Evolutionary conservation across 2,329 filamentous ascomycete species (phyloP).

Genomic region (Aureobasidium sp.): DNA sequence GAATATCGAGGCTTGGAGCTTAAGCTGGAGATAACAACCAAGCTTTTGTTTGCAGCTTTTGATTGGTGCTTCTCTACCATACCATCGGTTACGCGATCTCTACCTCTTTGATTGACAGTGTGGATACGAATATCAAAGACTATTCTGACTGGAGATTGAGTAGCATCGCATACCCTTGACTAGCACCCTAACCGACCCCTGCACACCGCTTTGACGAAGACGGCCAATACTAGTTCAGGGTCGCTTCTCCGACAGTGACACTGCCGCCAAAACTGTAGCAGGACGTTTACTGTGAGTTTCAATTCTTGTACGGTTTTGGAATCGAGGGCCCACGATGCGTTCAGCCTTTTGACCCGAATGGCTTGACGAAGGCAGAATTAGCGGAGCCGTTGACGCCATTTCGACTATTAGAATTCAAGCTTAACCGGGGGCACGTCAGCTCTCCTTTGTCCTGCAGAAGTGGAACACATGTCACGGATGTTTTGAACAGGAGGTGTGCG

Average conservation of each 20-base stretch:
- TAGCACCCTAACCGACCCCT: not conserved
- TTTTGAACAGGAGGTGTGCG: not conserved
- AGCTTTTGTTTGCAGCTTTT: not conserved
- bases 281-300: slow-evolving; percentile 1
- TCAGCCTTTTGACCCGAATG: slow-evolving; percentile 10
- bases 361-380: not conserved
- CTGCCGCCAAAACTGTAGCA: not conserved
- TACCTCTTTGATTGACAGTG: not conserved
- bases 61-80: slow-evolving; percentile 1
- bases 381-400: slow-evolving; percentile 11
- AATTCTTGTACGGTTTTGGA: not conserved
- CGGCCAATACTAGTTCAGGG: not conserved
- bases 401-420: slow-evolving; percentile 6
- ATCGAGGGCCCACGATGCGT: not conserved
- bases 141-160: not conserved
- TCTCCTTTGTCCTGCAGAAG: slow-evolving; percentile 7
- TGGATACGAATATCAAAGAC: not conserved
- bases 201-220: not conserved
- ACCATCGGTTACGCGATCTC: not conserved
- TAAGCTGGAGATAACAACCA: slow-evolving; percentile 3
- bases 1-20: slow-evolving; percentile 12
- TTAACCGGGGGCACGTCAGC: not conserved
- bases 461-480: not conserved
- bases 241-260: not conserved
- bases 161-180: not conserved